phyloP scores from a whole-genome alignment of 2,329 filamentous ascomycete genomes.

The Bipolaris victoriae region DNA sequence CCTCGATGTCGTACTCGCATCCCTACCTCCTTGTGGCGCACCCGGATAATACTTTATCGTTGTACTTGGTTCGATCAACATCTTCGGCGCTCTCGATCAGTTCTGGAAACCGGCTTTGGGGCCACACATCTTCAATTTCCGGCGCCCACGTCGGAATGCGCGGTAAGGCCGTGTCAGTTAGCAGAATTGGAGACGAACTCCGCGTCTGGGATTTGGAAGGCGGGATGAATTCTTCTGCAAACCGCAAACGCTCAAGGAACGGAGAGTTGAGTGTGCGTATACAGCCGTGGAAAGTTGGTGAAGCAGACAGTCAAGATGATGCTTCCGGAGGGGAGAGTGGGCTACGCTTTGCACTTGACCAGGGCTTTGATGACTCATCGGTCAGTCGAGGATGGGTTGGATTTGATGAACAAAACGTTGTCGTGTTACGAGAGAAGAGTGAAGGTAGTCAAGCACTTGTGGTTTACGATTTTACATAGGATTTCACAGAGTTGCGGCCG shows the following conservation, averaged over 20 bases:
- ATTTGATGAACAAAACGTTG: constrained; percentile 91
- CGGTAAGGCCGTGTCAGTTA: constrained; percentile 90
- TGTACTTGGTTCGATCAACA: constrained; percentile 81
- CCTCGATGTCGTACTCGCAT: constrained; percentile 65
- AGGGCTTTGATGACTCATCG: constrained; percentile 49
- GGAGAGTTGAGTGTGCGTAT: constrained; percentile 62
- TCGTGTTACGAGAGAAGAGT: constrained; percentile 75
- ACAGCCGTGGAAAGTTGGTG: constrained; percentile 46
- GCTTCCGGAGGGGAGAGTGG: constrained; percentile 36
- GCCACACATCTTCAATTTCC: constrained; percentile 88
- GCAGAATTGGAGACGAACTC: constrained; percentile 69
- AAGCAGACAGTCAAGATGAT: constrained; percentile 27
- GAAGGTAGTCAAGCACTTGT: constrained; percentile 74
- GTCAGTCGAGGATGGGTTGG: constrained; percentile 71
- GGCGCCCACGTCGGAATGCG: constrained; percentile 82
- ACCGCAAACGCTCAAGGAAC: constrained; percentile 50
- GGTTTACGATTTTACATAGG: constrained; percentile 83
- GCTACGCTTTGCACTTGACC: constrained; percentile 44
- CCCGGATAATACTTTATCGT: constrained; percentile 83
- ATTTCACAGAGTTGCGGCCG: neutral
- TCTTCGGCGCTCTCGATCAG: constrained; percentile 70
- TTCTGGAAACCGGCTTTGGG: constrained; percentile 79
- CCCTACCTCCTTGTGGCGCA: constrained; percentile 86
- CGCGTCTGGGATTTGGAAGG: constrained; percentile 91
- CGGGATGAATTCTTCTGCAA: constrained; percentile 58